Conservation (phyloP, 352 stramenopile species). For the Phytophthora cactorum region DNA sequence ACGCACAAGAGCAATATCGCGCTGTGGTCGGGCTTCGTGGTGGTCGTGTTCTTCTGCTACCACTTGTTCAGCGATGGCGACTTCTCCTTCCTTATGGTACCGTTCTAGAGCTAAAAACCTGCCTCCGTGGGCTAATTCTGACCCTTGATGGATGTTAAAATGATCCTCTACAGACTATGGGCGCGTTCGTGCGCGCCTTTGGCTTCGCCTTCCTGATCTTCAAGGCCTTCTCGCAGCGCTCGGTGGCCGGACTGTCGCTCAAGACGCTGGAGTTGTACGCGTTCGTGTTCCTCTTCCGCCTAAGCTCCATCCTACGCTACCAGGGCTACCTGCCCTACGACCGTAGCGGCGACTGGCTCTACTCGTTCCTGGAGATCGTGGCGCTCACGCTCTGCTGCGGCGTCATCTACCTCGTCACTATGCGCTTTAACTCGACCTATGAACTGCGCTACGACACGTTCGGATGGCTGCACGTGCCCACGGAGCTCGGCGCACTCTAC, state of each 20-base stretch:
- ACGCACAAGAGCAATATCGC: slow-evolving; percentile 96
- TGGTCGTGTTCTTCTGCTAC: slow-evolving; percentile 95
- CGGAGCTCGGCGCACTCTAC: slow-evolving; percentile 85
- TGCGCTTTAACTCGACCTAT: slow-evolving; percentile 96
- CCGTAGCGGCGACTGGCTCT: slow-evolving; percentile 98
- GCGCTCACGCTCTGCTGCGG: slow-evolving; percentile 88
- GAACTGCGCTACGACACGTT: slow-evolving; percentile 96
- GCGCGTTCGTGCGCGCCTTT: slow-evolving; percentile 90
- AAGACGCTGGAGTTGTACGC: slow-evolving; percentile 98
- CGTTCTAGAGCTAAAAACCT: neutral
- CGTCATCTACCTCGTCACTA: slow-evolving; percentile 92
- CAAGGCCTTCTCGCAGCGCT: slow-evolving; percentile 94
- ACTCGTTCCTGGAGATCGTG: slow-evolving; percentile 96
- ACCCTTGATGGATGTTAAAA: slow-evolving; percentile 4
- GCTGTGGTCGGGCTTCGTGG: slow-evolving; percentile 96
- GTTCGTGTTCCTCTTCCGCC: slow-evolving; percentile 96
- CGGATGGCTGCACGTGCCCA: slow-evolving; percentile 89
- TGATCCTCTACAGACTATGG: slow-evolving; percentile 73
- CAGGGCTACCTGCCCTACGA: slow-evolving; percentile 95
- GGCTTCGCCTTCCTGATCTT: slow-evolving; percentile 94
- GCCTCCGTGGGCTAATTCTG: neutral
- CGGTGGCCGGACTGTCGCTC: slow-evolving; percentile 93
- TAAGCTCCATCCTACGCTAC: slow-evolving; percentile 97
- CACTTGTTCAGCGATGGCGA: slow-evolving; percentile 97
- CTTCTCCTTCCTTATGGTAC: slow-evolving; percentile 98